Base-by-base conservation (phyloP, 805 yeast genomes). In the Starmerella bombicola region DNA sequence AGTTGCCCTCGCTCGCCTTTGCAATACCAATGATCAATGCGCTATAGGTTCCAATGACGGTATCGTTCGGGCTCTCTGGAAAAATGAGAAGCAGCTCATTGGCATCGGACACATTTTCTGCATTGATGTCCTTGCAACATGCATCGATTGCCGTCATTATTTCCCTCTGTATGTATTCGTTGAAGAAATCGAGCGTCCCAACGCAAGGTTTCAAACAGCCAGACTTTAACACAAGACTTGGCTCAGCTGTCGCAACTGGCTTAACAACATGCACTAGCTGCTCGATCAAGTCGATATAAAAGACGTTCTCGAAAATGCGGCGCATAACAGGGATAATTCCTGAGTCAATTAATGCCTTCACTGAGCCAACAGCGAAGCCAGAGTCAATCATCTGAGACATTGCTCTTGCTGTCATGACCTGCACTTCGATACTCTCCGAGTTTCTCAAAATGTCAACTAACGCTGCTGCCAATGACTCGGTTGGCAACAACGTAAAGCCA, bases 271-370 rank as follows among this genome's bases (percentile, higher is more conserved):
- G 60, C 12, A 82, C 65, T 22, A 85, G 84, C 59, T 86, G 95
- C 55, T 88, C 98, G 0, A 95, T 93, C 40, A 88, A 65, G 56
- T 88, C 98, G 40, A 88, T 86, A 55, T 74, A 86, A 40, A 76
- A 74, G 15, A 88, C 78, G 47, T 83, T 93, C 42, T 72, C 54
- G 28, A 91, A 59, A 46, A 80, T 80, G 5, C 67, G 63, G 49
- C 79, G 73, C 20, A 91, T 64, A 0, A 73, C 74, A 33, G 74
- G 77, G 6, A 85, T 69, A 0, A 78, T 79, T 30, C 79, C 78
- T 15, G 73, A 73, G 17, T 69, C 64, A 2, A 83, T 76, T 3
- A 83, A 76, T 26, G 68, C 71, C 38, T 70, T 68, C 5, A 76
- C 70, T 33, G 76, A 72, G 34, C 78, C 78, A 13, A 74, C 3